These are phyloP conservation scores for Thecamonas trahens DNA, from an alignment of 78 protist species.

Conservation along the genomic window DNA sequence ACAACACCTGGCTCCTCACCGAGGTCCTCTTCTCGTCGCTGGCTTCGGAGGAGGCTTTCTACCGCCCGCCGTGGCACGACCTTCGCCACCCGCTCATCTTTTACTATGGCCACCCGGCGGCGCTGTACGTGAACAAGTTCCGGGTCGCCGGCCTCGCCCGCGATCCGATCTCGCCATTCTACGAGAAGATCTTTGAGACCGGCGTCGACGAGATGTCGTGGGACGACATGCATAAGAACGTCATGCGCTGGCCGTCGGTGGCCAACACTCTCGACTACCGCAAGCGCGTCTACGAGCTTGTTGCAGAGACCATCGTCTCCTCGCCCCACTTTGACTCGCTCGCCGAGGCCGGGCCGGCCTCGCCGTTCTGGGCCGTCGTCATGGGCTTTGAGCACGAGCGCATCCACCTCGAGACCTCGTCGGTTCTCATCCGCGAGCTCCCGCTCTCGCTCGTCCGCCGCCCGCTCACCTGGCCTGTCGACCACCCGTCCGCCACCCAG, in stretches of 20 bases:
- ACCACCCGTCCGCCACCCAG: not conserved
- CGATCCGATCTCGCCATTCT: slow-evolving; percentile 15
- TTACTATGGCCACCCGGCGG: slow-evolving; percentile 71
- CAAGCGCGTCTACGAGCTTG: slow-evolving; percentile 25
- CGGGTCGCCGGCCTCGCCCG: slow-evolving; percentile 29
- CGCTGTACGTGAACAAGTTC: slow-evolving; percentile 58
- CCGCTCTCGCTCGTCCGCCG: not conserved
- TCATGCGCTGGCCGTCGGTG: slow-evolving; percentile 22
- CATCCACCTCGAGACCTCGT: slow-evolving; percentile 65
- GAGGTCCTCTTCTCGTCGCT: slow-evolving; percentile 18
- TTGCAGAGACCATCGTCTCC: slow-evolving; percentile 14
- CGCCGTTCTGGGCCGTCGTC: slow-evolving; percentile 33
- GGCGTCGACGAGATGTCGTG: slow-evolving; percentile 78
- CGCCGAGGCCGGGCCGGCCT: not conserved
- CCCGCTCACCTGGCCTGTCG: not conserved
- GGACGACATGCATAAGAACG: slow-evolving; percentile 37
- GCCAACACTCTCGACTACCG: slow-evolving; percentile 44
- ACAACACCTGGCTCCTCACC: slow-evolving; percentile 21
- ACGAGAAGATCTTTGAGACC: slow-evolving; percentile 43
- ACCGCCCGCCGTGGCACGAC: not conserved
- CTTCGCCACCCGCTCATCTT: slow-evolving; percentile 67
- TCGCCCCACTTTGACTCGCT: not conserved
- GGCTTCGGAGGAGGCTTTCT: slow-evolving; percentile 2
- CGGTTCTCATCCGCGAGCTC: slow-evolving; percentile 50
- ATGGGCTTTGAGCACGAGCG: slow-evolving; percentile 71